Conservation (phyloP, 2,329 filamentous ascomycete genomes). For the Teratosphaeria pseudoeucalypti region DNA sequence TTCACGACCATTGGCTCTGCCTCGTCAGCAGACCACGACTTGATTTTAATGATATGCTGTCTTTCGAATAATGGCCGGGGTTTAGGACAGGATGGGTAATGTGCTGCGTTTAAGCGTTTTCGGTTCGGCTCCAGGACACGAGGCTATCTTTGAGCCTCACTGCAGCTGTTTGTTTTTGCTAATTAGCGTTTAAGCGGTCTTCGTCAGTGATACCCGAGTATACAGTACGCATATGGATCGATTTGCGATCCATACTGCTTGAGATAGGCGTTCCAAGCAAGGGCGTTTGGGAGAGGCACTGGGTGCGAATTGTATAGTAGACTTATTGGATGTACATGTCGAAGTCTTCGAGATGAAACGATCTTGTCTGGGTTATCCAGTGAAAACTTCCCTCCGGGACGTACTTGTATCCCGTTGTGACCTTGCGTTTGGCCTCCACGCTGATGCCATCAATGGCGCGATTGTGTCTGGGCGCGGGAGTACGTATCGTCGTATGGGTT, state of each 20-base stretch:
- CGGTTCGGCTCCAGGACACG: conserved; percentile 1
- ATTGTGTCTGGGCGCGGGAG: background rate
- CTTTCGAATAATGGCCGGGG: background rate
- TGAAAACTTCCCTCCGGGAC: no score
- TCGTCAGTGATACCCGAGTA: conserved; percentile 16
- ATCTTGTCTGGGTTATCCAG: background rate
- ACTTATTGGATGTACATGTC: background rate
- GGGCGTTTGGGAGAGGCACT: background rate
- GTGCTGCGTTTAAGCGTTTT: conserved; percentile 18
- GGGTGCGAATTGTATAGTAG: background rate
- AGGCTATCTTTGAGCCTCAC: background rate
- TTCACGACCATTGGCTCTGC: background rate
- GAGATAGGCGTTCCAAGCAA: background rate
- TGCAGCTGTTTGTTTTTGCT: conserved; percentile 8
- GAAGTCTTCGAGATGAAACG: background rate
- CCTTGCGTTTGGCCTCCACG: background rate
- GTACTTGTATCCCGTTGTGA: background rate
- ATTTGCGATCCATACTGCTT: background rate
- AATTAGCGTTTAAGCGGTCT: conserved; percentile 15
- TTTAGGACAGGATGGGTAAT: conserved; percentile 5
- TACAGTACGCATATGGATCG: conserved; percentile 12
- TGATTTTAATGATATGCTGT: conserved; percentile 1
- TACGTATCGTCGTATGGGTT: background rate
- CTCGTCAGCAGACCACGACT: background rate
- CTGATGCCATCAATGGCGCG: background rate